Percentiles rank a stretch among this genome's conserved stretches.
Conservation (phyloP, 352 stramenopile species). For the Phytophthora constricta region DNA sequence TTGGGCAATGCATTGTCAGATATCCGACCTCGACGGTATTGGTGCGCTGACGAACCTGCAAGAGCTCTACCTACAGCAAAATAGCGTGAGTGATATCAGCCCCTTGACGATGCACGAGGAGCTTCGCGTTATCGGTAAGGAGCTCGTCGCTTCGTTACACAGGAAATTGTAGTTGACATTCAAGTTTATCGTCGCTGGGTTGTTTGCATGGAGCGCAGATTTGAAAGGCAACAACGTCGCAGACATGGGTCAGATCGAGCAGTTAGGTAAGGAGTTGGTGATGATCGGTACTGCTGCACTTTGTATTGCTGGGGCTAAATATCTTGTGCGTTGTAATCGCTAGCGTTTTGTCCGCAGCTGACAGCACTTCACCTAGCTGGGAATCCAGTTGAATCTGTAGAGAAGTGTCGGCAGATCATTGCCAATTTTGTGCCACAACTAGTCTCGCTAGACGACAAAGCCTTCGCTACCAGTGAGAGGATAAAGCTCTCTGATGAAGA, state of each 20-base stretch:
- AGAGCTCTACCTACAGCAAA: slow-evolving; percentile 81
- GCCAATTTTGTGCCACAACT: slow-evolving; percentile 80
- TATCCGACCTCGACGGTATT: slow-evolving; percentile 88
- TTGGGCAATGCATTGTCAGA: slow-evolving; percentile 64
- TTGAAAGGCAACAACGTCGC: slow-evolving; percentile 72
- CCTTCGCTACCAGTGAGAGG: slow-evolving; percentile 45
- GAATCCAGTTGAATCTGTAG: slow-evolving; percentile 72
- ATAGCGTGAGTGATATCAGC: slow-evolving; percentile 81
- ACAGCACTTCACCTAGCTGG: slow-evolving; percentile 59
- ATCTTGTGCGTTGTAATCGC: not conserved
- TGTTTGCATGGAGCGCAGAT: slow-evolving; percentile 42
- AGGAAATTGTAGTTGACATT: not conserved
- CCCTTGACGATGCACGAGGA: slow-evolving; percentile 88
- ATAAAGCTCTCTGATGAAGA: slow-evolving; percentile 53
- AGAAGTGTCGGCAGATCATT: slow-evolving; percentile 70
- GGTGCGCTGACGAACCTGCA: slow-evolving; percentile 76
- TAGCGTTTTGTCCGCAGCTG: slow-evolving; percentile 76
- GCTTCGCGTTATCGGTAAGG: slow-evolving; percentile 72
- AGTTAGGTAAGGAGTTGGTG: slow-evolving; percentile 55
- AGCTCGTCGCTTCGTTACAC: not conserved
- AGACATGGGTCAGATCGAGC: slow-evolving; percentile 81
- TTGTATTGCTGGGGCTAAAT: not conserved
- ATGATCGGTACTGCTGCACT: not conserved
- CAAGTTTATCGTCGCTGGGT: not conserved
- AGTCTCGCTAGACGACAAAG: slow-evolving; percentile 56